phyloP scores from a whole-genome alignment of 352 stramenopile species.

The Phytopythium montanum region DNA sequence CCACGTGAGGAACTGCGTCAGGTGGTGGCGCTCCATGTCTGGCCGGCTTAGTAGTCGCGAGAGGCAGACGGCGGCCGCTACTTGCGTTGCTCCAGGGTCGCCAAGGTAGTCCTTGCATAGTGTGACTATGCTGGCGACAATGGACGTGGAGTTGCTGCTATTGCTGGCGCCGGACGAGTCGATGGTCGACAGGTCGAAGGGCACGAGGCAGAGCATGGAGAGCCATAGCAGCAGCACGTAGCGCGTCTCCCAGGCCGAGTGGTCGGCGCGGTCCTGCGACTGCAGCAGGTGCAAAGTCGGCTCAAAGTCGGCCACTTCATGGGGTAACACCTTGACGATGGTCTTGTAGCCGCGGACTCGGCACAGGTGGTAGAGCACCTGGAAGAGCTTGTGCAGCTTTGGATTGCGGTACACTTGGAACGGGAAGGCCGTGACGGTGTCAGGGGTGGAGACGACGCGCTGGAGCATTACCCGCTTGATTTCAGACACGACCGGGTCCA shows the following conservation, averaged over 20 bases:
- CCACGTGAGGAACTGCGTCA: constrained; percentile 92
- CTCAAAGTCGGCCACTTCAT: constrained; percentile 96
- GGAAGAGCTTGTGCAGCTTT: constrained; percentile 83
- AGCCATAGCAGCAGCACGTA: constrained; percentile 96
- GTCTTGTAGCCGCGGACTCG: constrained; percentile 97
- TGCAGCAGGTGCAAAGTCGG: constrained; percentile 88
- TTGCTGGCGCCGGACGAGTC: constrained; percentile 75
- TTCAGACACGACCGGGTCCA: constrained; percentile 63
- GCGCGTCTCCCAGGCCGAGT: constrained; percentile 66
- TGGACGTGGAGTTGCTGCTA: constrained; percentile 17
- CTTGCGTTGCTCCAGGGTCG: constrained; percentile 82
- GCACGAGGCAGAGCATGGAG: constrained; percentile 96
- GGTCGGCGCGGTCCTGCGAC: constrained; percentile 82
- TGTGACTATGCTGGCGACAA: constrained; percentile 78
- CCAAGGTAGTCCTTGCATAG: constrained; percentile 86
- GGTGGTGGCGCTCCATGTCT: constrained; percentile 91
- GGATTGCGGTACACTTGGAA: constrained; percentile 74
- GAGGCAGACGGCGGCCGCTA: constrained; percentile 94
- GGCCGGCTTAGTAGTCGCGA: constrained; percentile 92
- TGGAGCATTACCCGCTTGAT: constrained; percentile 56
- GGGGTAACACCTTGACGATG: constrained; percentile 94
- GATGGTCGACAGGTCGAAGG: constrained; percentile 96
- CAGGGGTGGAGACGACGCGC: constrained; percentile 13
- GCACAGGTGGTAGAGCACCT: constrained; percentile 94
- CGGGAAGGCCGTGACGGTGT: constrained; percentile 40